These are phyloP conservation scores for Colletotrichum trifolii DNA, from an alignment of 2,329 filamentous ascomycete species.

Conservation along the genomic window DNA sequence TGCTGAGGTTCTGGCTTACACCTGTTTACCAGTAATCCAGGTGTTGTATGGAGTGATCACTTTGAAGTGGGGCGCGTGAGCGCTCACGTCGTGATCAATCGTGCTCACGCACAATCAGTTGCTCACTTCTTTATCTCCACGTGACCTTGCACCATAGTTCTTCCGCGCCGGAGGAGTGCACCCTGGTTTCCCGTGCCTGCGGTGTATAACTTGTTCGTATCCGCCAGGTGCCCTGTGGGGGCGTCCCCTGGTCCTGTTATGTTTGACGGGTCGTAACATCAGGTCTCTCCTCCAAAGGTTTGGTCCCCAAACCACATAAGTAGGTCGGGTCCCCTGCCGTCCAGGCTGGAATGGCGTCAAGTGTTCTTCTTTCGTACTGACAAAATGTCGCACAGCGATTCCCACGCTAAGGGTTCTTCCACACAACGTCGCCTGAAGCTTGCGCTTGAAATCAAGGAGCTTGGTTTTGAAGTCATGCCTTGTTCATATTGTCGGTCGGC, in stretches of 20 bases:
- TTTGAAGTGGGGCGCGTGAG: background rate
- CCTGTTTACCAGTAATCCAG: background rate
- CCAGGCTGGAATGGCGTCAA: background rate
- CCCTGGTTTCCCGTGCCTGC: background rate
- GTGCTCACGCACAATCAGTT: background rate
- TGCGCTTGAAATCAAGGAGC: no score
- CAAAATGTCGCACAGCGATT: no score
- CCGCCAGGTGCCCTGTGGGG: background rate
- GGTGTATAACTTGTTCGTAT: background rate
- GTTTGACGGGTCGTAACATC: no score
- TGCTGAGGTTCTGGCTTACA: no score
- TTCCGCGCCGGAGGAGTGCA: background rate
- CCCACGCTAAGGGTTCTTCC: no score
- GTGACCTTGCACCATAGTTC: background rate
- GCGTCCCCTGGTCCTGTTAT: background rate
- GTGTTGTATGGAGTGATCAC: no score
- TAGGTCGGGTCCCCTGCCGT: background rate
- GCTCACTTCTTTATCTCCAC: background rate
- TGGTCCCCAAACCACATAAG: background rate
- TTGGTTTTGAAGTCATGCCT: no score
- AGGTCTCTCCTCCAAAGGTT: background rate
- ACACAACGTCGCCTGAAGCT: no score
- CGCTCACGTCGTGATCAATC: no score
- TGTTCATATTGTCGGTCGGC: no score
- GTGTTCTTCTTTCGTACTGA: slow-evolving; percentile 1